These are phyloP conservation scores for Spergularia azorica DNA, from an alignment of 179 eudicot genomes.

Conservation along the genomic window DNA sequence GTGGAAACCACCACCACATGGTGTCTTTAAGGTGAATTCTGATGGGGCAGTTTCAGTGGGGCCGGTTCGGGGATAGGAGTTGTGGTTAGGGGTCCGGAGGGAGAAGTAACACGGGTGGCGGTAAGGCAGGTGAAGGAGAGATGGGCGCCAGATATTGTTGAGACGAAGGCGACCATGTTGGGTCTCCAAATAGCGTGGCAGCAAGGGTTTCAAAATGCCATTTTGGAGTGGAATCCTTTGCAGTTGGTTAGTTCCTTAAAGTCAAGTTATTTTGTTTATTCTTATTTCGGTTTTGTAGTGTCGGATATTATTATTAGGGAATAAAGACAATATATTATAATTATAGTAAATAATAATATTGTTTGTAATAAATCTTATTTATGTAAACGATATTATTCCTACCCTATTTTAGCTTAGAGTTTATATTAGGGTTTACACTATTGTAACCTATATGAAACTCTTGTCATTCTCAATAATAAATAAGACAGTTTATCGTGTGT, in stretches of 20 bases:
- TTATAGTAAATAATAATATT: too few species aligned
- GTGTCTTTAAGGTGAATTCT: background rate
- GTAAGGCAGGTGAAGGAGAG: background rate
- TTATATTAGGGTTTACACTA: too few species aligned
- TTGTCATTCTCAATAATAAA: too few species aligned
- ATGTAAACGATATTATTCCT: too few species aligned
- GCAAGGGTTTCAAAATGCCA: background rate
- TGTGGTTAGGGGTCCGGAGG: background rate
- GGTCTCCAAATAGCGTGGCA: background rate
- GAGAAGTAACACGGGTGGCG: background rate
- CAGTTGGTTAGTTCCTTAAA: background rate
- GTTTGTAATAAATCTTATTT: too few species aligned
- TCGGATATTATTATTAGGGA: background rate
- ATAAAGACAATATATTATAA: too few species aligned
- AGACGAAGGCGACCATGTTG: background rate
- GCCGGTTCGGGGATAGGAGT: background rate
- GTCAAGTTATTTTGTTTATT: too few species aligned
- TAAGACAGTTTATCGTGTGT: too few species aligned
- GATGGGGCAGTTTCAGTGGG: background rate
- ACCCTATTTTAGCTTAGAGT: too few species aligned
- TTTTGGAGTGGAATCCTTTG: background rate
- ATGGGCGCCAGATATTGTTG: background rate
- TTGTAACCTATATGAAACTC: too few species aligned
- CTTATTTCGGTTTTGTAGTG: too few species aligned
- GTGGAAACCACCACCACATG: background rate